A percentile compares a stretch with the other conserved stretches of the same genome.
Evolutionary conservation across 179 eudicot species (phyloP).

Genomic region (Corrigiola litoralis): DNA sequence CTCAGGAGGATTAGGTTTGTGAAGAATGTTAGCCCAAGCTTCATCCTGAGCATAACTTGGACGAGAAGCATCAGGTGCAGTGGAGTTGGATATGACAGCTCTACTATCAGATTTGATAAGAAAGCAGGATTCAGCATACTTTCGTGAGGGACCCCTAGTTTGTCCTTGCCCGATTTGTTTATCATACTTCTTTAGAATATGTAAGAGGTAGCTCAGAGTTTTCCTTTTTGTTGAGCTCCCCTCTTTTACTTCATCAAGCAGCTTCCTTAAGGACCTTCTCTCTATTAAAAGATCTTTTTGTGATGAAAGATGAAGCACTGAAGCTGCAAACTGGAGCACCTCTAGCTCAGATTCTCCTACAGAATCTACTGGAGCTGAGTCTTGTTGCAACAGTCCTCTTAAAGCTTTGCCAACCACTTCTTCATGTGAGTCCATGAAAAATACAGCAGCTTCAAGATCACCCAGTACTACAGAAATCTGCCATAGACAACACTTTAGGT

Average conservation of each 20-base stretch:
- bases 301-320: constrained; percentile 53
- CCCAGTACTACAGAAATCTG: constrained; percentile 59
- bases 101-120: constrained; percentile 15
- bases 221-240: constrained; percentile 37
- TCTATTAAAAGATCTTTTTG: constrained; percentile 59
- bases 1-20: constrained; percentile 38
- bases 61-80: constrained; percentile 22
- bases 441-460: constrained; percentile 37
- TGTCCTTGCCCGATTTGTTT: constrained; percentile 35
- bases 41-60: constrained; percentile 13
- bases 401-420: constrained; percentile 68
- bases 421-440: constrained; percentile 55
- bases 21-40: constrained; percentile 19
- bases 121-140: constrained; percentile 17
- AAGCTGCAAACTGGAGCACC: constrained; percentile 48
- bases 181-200: constrained; percentile 48
- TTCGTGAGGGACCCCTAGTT: constrained; percentile 12
- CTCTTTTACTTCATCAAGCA: constrained; percentile 43
- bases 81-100: constrained; percentile 5
- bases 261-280: constrained; percentile 62
- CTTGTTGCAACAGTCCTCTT: constrained; percentile 43
- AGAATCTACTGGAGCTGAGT: constrained; percentile 33
- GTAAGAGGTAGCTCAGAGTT: constrained; percentile 41
- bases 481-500: constrained; percentile 16
- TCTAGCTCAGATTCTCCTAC: constrained; percentile 39